A percentile compares a stretch with the other conserved stretches of the same genome.
Evolutionary conservation across 2,329 filamentous ascomycete genomes (phyloP).

Genomic region (Talaromyces funiculosus): DNA sequence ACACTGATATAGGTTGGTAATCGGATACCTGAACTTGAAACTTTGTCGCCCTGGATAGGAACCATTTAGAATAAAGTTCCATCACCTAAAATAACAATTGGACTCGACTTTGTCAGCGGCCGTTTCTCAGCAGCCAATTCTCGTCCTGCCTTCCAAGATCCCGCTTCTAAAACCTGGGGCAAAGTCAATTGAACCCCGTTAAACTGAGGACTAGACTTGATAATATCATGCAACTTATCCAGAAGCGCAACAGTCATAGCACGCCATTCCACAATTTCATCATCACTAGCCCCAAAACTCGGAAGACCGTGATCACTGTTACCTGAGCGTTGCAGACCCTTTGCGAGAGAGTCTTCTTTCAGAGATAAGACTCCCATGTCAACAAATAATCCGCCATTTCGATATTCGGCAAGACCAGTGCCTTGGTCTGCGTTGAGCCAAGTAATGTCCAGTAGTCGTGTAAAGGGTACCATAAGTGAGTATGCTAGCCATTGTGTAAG

Average conservation of each 20-base stretch:
- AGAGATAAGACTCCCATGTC: slow-evolving; percentile 52
- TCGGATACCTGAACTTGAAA: neutral
- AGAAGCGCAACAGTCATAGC: slow-evolving; percentile 58
- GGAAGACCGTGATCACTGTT: slow-evolving; percentile 20
- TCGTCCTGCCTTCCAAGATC: slow-evolving; percentile 48
- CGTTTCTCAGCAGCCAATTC: slow-evolving; percentile 31
- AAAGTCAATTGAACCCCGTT: slow-evolving; percentile 39
- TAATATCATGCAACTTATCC: slow-evolving; percentile 49
- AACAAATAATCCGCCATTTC: slow-evolving; percentile 65
- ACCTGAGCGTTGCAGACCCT: slow-evolving; percentile 44
- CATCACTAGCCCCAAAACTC: slow-evolving; percentile 54
- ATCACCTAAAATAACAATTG: slow-evolving; percentile 36
- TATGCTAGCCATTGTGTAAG: slow-evolving; percentile 58
- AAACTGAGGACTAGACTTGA: slow-evolving; percentile 35
- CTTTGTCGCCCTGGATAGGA: neutral
- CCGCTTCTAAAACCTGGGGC: slow-evolving; percentile 50
- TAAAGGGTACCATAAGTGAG: slow-evolving; percentile 63
- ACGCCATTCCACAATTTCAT: slow-evolving; percentile 62
- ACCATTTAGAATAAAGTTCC: slow-evolving; percentile 33
- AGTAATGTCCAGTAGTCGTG: slow-evolving; percentile 46
- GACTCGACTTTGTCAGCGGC: slow-evolving; percentile 31
- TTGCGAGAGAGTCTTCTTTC: slow-evolving; percentile 41
- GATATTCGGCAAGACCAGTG: slow-evolving; percentile 66
- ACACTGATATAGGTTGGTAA: neutral
- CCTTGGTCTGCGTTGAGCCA: slow-evolving; percentile 52